Conservation (phyloP, 2,329 filamentous ascomycete species). For the Sarocladiaceae sp. region DNA sequence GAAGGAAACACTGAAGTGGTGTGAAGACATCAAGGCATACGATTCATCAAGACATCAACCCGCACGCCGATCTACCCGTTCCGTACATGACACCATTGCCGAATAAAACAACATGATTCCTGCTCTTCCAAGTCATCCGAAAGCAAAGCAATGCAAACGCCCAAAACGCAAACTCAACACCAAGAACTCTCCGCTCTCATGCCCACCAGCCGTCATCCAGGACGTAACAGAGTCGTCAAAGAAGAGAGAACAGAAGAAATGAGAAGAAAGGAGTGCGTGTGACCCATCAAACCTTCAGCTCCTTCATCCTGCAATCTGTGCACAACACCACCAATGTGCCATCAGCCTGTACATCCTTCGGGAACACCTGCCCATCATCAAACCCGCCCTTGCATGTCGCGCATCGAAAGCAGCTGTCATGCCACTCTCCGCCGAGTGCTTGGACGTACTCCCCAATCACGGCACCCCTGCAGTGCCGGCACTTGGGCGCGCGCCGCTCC, state of each 20-base stretch:
- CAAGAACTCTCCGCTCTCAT: too few species aligned
- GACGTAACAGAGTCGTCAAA: too few species aligned
- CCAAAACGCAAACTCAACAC: too few species aligned
- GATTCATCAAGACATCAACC: too few species aligned
- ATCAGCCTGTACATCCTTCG: constrained; percentile 40
- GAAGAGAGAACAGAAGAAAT: constrained; percentile 11
- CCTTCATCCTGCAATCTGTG: constrained; percentile 52
- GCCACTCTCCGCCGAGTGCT: constrained; percentile 89
- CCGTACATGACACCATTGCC: too few species aligned
- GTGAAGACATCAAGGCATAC: background rate
- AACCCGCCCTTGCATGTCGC: constrained; percentile 53
- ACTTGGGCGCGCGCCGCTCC: constrained; percentile 81
- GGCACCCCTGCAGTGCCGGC: constrained; percentile 73
- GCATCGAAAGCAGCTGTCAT: constrained; percentile 86
- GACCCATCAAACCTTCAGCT: constrained; percentile 45
- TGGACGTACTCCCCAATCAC: constrained; percentile 87
- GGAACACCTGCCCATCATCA: constrained; percentile 60
- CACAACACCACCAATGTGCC: constrained; percentile 48
- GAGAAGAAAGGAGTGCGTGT: background rate
- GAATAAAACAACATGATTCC: too few species aligned
- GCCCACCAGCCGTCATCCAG: too few species aligned
- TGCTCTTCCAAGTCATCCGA: too few species aligned
- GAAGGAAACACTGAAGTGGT: background rate
- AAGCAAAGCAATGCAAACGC: too few species aligned
- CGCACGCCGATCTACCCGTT: too few species aligned